Evolutionary conservation across 768 basidiomycete species (phyloP).

Genomic region (Trichaptum fuscoviolaceum): DNA sequence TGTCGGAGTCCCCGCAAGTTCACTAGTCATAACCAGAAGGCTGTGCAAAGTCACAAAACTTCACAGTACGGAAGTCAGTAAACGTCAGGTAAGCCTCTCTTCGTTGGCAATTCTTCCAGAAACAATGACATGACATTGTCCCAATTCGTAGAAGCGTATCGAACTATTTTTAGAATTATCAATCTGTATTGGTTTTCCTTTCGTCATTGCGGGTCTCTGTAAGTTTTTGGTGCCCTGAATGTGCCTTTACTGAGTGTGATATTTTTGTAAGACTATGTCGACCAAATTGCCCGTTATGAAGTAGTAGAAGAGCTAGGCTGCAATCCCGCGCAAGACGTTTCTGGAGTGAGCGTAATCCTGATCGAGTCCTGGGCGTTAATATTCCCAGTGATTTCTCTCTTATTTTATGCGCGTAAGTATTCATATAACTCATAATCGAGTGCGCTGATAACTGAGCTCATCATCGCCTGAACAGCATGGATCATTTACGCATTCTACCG

Average conservation of each 20-base stretch:
- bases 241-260: background rate
- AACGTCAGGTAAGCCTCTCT: constrained; percentile 29
- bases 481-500: background rate
- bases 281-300: background rate
- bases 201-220: background rate
- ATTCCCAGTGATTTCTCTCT: no score
- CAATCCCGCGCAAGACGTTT: background rate
- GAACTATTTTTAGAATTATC: background rate
- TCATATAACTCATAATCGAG: no score
- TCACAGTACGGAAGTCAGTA: constrained; percentile 44
- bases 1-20: constrained; percentile 33
- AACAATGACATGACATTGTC: background rate
- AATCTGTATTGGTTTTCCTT: background rate
- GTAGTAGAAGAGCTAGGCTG: background rate
- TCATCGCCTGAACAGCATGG: background rate
- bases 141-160: background rate
- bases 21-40: constrained; percentile 43
- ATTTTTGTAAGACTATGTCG: background rate
- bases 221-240: background rate
- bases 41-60: constrained; percentile 47
- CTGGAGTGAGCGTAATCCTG: no score
- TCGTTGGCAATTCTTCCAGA: background rate
- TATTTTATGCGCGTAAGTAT: no score
- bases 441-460: no score
- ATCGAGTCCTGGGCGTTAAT: no score